Conservation (phyloP, 2,329 filamentous ascomycete species). For the Aureobasidium sp. region DNA sequence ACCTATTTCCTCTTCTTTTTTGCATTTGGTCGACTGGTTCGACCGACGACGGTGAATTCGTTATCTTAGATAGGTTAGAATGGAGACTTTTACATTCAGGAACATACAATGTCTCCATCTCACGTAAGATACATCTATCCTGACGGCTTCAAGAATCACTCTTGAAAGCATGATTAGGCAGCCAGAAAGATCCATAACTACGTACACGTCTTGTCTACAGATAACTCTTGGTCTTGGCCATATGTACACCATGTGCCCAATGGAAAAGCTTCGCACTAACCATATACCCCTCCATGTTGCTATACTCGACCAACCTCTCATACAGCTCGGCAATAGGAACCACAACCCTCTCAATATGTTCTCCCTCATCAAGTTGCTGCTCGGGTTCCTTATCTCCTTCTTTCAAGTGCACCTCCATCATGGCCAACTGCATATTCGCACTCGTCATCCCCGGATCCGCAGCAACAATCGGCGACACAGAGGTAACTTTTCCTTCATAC, state of each 20-base stretch:
- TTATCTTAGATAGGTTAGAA: background rate
- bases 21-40: background rate
- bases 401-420: constrained; percentile 48
- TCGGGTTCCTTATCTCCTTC: constrained; percentile 44
- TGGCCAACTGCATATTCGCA: constrained; percentile 37
- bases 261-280: constrained; percentile 53
- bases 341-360: constrained; percentile 51
- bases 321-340: constrained; percentile 50
- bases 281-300: constrained; percentile 40
- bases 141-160: too few species aligned
- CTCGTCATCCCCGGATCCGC: constrained; percentile 45
- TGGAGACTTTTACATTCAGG: too few species aligned
- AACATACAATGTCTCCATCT: too few species aligned
- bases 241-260: constrained; percentile 50
- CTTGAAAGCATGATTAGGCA: too few species aligned
- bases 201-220: background rate
- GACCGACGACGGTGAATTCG: background rate
- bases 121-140: too few species aligned
- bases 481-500: constrained; percentile 45
- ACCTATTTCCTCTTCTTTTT: background rate
- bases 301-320: constrained; percentile 40
- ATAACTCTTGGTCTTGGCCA: constrained; percentile 8
- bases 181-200: too few species aligned
- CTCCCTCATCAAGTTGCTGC: constrained; percentile 51
- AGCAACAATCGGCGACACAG: constrained; percentile 51